Evolutionary conservation across 495 filamentous ascomycete species (phyloP), one percentile per base, ranked within the genome.

Genomic region (Glutinoglossum americanum): DNA sequence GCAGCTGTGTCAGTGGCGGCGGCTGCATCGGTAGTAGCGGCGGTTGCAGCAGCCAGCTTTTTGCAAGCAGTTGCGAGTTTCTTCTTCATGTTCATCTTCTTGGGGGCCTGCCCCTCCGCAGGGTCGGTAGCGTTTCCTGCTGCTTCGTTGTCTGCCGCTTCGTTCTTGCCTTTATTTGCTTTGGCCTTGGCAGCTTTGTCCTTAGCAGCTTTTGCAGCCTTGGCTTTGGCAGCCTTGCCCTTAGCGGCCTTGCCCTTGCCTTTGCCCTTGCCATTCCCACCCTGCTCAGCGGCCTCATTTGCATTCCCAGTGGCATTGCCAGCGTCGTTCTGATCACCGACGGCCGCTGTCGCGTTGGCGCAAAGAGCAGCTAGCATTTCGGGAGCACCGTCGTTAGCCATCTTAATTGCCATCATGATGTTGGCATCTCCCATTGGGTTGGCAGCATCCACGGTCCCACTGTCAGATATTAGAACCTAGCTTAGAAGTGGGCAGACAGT

Each of bases 341-440:
- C n/a, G n/a, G n/a, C n/a, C n/a, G n/a, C n/a, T n/a, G n/a, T n/a
- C 15, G 13, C 17, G 41, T 45, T 23, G 17, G 5, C 17, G 9
- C 41, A 45, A 1, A 45, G 17, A 11, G 19, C 17, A n/a, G 3
- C n/a, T 21, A 45, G 41, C n/a, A 21, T 21, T 45, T 19, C 4
- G 4, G 17, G 3, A 10, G 67, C 65, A 19, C 44, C 65, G 41
- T 67, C 67, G 21, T 63, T 54, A 17, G 63, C 59, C 60, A 70
- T 70, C 21, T 19, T 13, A 21, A 45, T 19, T 45, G 41, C 41
- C 41, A 21, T 21, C 41, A 45, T 45, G 21, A 45, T 45, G n/a
- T 39, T 39, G n/a, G n/a, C n/a, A n/a, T n/a, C 2, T 10, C 37
- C 15, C 5, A 17, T 10, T 10, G 9, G 5, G 13, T 17, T n/a